Conservation (phyloP, 2,329 filamentous ascomycete species). For the Calonectria montana region DNA sequence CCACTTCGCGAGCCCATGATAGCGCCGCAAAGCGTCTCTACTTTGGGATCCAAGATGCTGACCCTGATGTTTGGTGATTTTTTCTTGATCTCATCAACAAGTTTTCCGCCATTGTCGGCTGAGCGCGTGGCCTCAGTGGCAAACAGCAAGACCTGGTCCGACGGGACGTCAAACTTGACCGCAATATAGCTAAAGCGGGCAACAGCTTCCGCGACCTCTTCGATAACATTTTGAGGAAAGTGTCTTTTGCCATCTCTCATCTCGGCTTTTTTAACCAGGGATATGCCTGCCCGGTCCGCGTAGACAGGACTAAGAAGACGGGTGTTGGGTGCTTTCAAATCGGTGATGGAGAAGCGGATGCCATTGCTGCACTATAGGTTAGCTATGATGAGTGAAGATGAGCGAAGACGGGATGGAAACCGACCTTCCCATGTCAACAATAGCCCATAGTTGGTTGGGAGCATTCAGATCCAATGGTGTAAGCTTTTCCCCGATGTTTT, state of each 20-base stretch:
- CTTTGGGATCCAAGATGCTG: conserved; percentile 78
- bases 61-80: conserved; percentile 75
- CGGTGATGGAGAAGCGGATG: conserved; percentile 90
- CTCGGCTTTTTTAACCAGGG: conserved; percentile 84
- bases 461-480: conserved; percentile 60
- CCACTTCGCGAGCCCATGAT: conserved; percentile 82
- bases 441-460: conserved; percentile 63
- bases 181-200: conserved; percentile 79
- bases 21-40: conserved; percentile 86
- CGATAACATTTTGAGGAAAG: conserved; percentile 69
- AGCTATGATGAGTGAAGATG: conserved; percentile 4
- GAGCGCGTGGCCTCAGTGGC: conserved; percentile 91
- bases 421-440: conserved; percentile 72
- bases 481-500: conserved; percentile 61
- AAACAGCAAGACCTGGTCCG: conserved; percentile 76
- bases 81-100: conserved; percentile 72
- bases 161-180: conserved; percentile 73
- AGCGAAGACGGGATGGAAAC: neutral
- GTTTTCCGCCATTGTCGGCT: conserved; percentile 77
- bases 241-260: conserved; percentile 48
- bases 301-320: conserved; percentile 83
- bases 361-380: conserved; percentile 73
- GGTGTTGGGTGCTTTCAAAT: conserved; percentile 76
- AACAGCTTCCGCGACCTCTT: conserved; percentile 73
- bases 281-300: conserved; percentile 82